Evolutionary conservation across 352 stramenopile genomes (phyloP).

Genomic region (Sclerospora graminicola): DNA sequence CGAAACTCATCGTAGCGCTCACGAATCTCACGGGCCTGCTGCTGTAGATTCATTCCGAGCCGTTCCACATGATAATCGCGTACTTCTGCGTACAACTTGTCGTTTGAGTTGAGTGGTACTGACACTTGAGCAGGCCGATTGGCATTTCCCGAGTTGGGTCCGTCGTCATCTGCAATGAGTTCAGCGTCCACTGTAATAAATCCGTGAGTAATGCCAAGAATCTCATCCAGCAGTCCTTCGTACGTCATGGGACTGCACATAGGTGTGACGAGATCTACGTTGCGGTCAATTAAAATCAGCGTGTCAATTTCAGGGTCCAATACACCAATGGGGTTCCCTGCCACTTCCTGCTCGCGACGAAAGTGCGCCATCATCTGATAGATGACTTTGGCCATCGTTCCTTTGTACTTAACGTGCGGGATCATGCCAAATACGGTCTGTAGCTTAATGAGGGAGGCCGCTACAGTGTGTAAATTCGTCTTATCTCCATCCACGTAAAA

Average conservation of each 20-base stretch:
- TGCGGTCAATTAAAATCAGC: constrained; percentile 91
- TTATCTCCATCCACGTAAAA: constrained; percentile 87
- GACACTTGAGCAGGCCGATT: constrained; percentile 69
- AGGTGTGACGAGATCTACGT: constrained; percentile 92
- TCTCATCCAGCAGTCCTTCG: constrained; percentile 94
- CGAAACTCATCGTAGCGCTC: constrained; percentile 93
- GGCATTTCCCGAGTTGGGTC: constrained; percentile 16
- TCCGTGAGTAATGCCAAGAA: constrained; percentile 91
- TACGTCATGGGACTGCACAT: constrained; percentile 96
- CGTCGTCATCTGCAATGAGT: constrained; percentile 65
- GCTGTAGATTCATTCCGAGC: constrained; percentile 93
- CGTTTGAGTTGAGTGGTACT: constrained; percentile 91
- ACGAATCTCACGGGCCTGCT: constrained; percentile 91
- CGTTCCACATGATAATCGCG: constrained; percentile 95
- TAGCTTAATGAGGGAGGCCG: constrained; percentile 87
- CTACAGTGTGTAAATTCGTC: constrained; percentile 79
- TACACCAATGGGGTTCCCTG: constrained; percentile 62
- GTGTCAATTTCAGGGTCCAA: constrained; percentile 88
- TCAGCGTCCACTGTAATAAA: constrained; percentile 74
- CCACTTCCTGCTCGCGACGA: constrained; percentile 85
- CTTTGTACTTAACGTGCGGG: constrained; percentile 91
- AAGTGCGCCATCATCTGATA: constrained; percentile 89
- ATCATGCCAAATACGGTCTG: constrained; percentile 90
- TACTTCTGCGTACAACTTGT: constrained; percentile 93
- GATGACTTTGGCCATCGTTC: constrained; percentile 85